A percentile compares a stretch with the other conserved stretches of the same genome.
These are phyloP conservation scores for Fusarium buharicum DNA, from an alignment of 2,329 filamentous ascomycete species.

Conservation along the genomic window DNA sequence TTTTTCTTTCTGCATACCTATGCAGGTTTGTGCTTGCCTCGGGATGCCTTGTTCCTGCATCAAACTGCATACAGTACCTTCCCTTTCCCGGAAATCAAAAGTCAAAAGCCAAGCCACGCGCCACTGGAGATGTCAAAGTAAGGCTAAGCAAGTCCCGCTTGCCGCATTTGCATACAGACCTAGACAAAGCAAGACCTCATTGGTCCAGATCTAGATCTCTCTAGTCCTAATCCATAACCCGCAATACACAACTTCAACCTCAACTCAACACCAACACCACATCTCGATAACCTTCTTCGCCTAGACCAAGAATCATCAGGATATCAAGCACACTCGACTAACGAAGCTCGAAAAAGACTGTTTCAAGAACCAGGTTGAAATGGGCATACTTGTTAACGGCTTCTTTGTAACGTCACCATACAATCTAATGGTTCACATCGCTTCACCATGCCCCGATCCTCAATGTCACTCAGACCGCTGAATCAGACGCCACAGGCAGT, in stretches of 20 bases:
- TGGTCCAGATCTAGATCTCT: background rate
- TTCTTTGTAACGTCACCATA: background rate
- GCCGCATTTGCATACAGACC: conserved; percentile 26
- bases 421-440: background rate
- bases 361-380: background rate
- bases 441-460: background rate
- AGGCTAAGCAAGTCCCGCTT: conserved; percentile 23
- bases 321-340: background rate
- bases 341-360: fast-evolving
- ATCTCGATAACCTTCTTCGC: no score
- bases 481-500: background rate
- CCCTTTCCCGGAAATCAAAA: conserved; percentile 23
- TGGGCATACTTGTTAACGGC: background rate
- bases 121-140: conserved; percentile 23
- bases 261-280: conserved; percentile 5
- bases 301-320: background rate
- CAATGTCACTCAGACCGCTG: background rate
- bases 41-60: conserved; percentile 21
- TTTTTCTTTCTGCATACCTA: no score
- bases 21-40: no score
- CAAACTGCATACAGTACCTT: conserved; percentile 12
- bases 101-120: conserved; percentile 18
- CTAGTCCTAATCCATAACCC: conserved; percentile 15
- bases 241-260: conserved; percentile 7
- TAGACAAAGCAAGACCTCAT: conserved; percentile 2